A percentile compares a stretch with the other conserved stretches of the same genome.
Evolutionary conservation across 768 basidiomycete genomes (phyloP).

Genomic region (Boletellus ananiceps): DNA sequence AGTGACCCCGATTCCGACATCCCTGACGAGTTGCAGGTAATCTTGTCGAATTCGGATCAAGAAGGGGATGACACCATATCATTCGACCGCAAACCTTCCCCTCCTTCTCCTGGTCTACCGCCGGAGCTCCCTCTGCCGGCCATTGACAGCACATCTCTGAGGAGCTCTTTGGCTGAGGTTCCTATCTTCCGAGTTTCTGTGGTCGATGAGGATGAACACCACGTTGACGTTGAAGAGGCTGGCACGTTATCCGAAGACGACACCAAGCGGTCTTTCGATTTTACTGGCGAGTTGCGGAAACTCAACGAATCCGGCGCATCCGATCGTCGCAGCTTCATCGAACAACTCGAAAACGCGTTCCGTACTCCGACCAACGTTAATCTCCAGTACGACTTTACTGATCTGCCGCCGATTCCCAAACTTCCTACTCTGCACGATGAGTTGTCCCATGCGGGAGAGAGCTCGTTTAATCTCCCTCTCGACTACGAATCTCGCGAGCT

Average conservation of each 20-base stretch:
- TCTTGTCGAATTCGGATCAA: conserved; percentile 44
- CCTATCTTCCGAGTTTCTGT: conserved; percentile 44
- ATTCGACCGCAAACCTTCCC: conserved; percentile 12
- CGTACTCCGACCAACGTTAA: conserved; percentile 69
- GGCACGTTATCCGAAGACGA: conserved; percentile 51
- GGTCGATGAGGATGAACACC: conserved; percentile 42
- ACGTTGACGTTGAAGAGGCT: conserved; percentile 38
- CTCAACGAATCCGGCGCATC: conserved; percentile 67
- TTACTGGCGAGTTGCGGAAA: conserved; percentile 70
- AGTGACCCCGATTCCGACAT: conserved; percentile 75
- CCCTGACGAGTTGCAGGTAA: conserved; percentile 68
- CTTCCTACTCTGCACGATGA: conserved; percentile 37
- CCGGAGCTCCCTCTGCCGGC: conserved; percentile 38
- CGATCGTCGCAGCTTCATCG: conserved; percentile 71
- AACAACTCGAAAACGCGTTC: conserved; percentile 78
- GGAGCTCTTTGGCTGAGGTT: conserved; percentile 18
- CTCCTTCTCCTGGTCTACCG: conserved; percentile 41
- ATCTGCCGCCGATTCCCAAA: conserved; percentile 50
- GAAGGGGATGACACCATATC: conserved; percentile 41
- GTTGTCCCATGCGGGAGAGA: conserved; percentile 20
- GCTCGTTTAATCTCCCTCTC: conserved; percentile 17
- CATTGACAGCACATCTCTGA: conserved; percentile 7
- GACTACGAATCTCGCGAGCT: conserved; percentile 16
- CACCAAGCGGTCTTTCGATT: conserved; percentile 80
- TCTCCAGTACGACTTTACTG: conserved; percentile 44